Base-by-base conservation (phyloP, 768 basidiomycete genomes). In the Psilocybe tampanensis region DNA sequence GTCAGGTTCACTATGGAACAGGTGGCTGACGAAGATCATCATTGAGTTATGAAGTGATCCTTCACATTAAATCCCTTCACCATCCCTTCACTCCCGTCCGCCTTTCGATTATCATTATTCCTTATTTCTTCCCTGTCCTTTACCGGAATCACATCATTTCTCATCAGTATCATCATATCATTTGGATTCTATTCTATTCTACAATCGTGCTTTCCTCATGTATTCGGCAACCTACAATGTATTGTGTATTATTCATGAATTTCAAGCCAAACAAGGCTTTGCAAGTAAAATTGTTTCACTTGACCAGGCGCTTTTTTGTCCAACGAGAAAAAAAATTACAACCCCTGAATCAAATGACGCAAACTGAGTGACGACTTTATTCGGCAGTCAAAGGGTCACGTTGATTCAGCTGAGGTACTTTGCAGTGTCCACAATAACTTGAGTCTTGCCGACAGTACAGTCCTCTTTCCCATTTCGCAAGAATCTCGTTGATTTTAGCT, bases 1-100 rank as follows among this genome's bases (percentile, higher is more conserved):
- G 86, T 88, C 34, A 79, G 86, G 47, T 88, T 88, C 68, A 81
- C 82, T n/a, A 72, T 76, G 22, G 74, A 78, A 59, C 71, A 74
- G 48, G 69, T 70, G 44, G 59, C 18, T 8, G 50, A 53, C 23
- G 57, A 54, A 52, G 59, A 60, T 62, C 52, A 53, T 5, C 51
- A 49, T 44, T 56, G 41, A 42, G 39, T 55, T 15, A 18, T 48
- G 23, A 48, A 26, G 17, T 2, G 17, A 44, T 13, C 32, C 17
- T 34, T 33, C 53, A 15, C 41, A 52, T 52, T 29, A 52, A 22
- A 33, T 43, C 43, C 41, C 42, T 29, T 44, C 42, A 18, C 2
- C 9, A 33, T 43, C 43, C 41, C 42, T 29, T 44, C 42, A 18
- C 2, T n/a, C n/a, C 9, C 47, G 33, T 41, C 34, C 43, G 29